Evolutionary conservation across 2,329 filamentous ascomycete genomes (phyloP), one percentile per base, ranked within the genome.

Genomic region (Drechslerella coelobrocha): DNA sequence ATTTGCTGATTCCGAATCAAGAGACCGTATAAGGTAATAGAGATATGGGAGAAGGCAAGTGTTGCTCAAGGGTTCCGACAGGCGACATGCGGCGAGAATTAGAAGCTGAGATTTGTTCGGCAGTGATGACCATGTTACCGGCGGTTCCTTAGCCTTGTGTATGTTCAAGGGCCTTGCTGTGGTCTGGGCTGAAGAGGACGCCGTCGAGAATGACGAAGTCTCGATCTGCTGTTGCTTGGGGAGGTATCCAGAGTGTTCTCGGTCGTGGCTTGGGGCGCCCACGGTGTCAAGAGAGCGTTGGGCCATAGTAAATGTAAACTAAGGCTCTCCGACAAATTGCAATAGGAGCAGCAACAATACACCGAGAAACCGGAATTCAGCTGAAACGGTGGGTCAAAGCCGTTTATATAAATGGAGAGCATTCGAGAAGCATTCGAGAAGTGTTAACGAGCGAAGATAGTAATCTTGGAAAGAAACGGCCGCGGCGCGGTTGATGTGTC

Each of bases 21-120:
- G 93, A 65, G 88, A 93, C 74, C 86, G 87, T n/a, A 96, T 84
- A 78, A 94, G 90, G 78, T 93, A 95, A 79, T 91, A 95, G 82
- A 95, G 87, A 78, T 95, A 95, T 1, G 89, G 84, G 78, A 89
- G 84, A 10, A 92, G 79, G 14, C 87, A 90, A 0, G 89, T 92
- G 77, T 94, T 90, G 0, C 90, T 89, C 31, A 96, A 81, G 2
- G 91, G 91, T 77, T 96, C 92, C 8, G 89, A 91, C 23, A 96
- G 81, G 19, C 92, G 86, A 5, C 91, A 88, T 48, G 95, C 80
- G 0, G 89, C 91, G 52, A 96, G 83, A 62, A 96, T 88, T 23
- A 88, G 80, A 21, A 96, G 83, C 78, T 96, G 91, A 43, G 86
- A 83, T 78, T 92, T 95, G 68, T 85, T 84, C 0, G 92, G 92